Evolutionary conservation across 2,329 filamentous ascomycete species (phyloP).

Genomic region (Ophiostoma pallidulum): DNA sequence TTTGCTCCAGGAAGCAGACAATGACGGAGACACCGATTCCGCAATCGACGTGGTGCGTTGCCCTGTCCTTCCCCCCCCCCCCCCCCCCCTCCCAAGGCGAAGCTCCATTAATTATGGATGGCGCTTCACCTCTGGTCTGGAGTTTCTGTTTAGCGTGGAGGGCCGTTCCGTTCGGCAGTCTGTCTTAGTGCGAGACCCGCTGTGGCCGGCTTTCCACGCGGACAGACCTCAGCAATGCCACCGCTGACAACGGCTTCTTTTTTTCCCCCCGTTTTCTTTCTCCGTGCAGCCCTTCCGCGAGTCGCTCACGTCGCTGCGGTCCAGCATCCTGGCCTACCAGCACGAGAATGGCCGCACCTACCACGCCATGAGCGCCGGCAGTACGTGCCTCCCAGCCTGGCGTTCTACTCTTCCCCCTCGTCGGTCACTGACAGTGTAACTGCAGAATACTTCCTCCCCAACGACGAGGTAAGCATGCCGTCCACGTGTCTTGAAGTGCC

Average conservation of each 20-base stretch:
- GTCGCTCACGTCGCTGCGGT: slow-evolving; percentile 18
- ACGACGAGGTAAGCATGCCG: slow-evolving; percentile 17
- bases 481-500: no score
- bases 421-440: not conserved
- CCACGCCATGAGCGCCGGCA: slow-evolving; percentile 20
- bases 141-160: slow-evolving; percentile 1
- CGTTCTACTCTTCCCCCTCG: not conserved
- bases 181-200: no score
- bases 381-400: slow-evolving; percentile 11
- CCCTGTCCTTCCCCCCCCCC: not conserved
- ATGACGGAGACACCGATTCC: slow-evolving; percentile 9
- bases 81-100: no score
- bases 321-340: slow-evolving; percentile 18
- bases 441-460: slow-evolving; percentile 18
- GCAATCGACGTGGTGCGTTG: slow-evolving; percentile 11
- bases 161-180: not conserved
- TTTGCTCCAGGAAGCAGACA: slow-evolving; percentile 4
- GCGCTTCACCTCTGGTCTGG: no score
- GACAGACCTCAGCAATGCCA: not conserved
- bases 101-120: no score
- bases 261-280: no score
- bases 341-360: slow-evolving; percentile 20
- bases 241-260: not conserved
- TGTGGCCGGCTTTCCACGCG: no score
- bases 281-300: slow-evolving; percentile 12